Evolutionary conservation across 345 rosid species (phyloP).

Genomic region (Eucalyptus regnans): DNA sequence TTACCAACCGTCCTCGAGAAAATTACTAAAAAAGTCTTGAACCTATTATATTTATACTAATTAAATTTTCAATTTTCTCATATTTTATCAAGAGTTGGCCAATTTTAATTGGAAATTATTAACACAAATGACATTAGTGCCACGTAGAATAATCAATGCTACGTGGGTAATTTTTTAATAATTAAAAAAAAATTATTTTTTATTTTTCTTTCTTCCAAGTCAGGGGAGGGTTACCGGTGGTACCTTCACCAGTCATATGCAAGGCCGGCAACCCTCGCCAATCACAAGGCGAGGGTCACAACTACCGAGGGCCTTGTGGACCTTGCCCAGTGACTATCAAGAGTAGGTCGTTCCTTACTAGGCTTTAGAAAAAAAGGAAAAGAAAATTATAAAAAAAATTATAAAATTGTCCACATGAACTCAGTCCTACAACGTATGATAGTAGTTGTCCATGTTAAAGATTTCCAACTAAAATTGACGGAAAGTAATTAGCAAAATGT

Average conservation of each 20-base stretch:
- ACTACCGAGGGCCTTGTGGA: too few relatives aligned
- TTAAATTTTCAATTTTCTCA: accelerated
- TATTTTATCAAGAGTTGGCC: accelerated
- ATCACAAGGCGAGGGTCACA: accelerated
- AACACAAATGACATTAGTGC: accelerated
- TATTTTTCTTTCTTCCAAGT: too few relatives aligned
- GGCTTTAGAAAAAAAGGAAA: accelerated
- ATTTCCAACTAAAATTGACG: accelerated
- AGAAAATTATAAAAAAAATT: too few relatives aligned
- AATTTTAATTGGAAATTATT: accelerated
- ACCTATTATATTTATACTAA: accelerated
- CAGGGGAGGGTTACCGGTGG: accelerated
- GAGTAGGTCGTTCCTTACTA: accelerated
- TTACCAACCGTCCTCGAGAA: accelerated
- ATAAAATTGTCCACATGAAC: too few relatives aligned
- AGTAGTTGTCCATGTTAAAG: accelerated
- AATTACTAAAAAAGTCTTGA: accelerated
- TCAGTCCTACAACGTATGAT: accelerated
- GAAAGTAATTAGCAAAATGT: accelerated
- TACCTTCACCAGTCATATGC: accelerated
- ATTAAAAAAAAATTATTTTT: too few relatives aligned
- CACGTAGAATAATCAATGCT: accelerated
- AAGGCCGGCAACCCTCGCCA: accelerated
- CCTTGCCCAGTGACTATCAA: accelerated
- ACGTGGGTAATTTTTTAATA: accelerated